These are phyloP conservation scores for Dioszegia crocea DNA, from an alignment of 768 basidiomycete species.

Conservation along the genomic window DNA sequence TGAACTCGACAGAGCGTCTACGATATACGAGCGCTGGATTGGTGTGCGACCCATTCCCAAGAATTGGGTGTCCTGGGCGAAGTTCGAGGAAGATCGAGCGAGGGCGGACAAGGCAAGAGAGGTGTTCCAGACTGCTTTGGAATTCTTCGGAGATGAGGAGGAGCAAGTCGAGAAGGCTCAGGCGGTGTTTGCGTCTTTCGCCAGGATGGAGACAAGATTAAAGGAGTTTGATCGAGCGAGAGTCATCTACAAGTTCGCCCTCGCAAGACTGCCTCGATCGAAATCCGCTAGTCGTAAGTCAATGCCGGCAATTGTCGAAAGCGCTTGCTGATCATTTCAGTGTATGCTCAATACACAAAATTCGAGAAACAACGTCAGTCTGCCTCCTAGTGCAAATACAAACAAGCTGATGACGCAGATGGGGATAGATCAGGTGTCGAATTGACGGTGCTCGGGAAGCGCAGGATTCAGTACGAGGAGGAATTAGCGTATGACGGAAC, in stretches of 20 bases:
- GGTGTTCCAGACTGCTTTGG: constrained; percentile 83
- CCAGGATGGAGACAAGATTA: constrained; percentile 91
- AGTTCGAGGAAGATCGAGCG: constrained; percentile 60
- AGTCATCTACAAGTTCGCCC: constrained; percentile 99
- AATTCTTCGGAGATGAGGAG: constrained; percentile 78
- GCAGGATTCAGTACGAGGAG: constrained; percentile 98
- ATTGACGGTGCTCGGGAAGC: constrained; percentile 89
- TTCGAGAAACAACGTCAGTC: constrained; percentile 83
- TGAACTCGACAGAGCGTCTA: constrained; percentile 84
- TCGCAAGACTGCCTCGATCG: constrained; percentile 83
- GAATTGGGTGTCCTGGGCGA: constrained; percentile 65
- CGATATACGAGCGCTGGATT: constrained; percentile 70
- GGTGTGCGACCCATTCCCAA: constrained; percentile 60
- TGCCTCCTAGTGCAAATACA: neutral
- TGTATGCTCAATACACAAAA: constrained; percentile 91
- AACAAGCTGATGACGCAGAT: constrained; percentile 50
- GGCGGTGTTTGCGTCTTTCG: constrained; percentile 85
- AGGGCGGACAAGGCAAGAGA: constrained; percentile 70
- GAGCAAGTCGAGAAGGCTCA: constrained; percentile 86
- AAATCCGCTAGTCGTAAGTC: constrained; percentile 62
- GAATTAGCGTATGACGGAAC: constrained; percentile 84
- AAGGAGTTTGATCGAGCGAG: constrained; percentile 96
- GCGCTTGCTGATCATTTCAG: constrained; percentile 24
- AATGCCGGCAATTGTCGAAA: neutral
- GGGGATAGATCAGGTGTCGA: constrained; percentile 84